Base-by-base conservation (phyloP, 1,284 basidiomycete genomes). In the Spongispora temasekensis region DNA sequence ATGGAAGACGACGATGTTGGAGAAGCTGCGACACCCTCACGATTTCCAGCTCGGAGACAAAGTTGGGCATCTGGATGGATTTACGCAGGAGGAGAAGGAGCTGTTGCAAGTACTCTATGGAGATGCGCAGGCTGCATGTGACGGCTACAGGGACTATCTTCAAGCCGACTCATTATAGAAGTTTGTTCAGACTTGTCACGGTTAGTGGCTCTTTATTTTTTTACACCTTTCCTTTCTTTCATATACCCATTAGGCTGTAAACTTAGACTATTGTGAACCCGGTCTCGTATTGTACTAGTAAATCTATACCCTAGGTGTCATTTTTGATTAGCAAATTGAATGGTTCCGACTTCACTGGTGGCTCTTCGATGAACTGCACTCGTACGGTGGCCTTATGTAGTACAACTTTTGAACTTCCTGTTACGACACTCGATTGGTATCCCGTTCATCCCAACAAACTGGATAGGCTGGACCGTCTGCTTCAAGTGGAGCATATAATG, bases 101-200 rank as follows among this genome's bases (percentile, higher is more conserved):
- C 51, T 66, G 27, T 32, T 66, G 25, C 27, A 53, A 46, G 54
- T 55, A 9, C 64, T 65, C 30, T 64, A 55, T 10, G 40, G 40
- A 0, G 64, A 65, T 17, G 61, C 64, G 19, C 55, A 51, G 31
- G 51, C 59, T 10, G 65, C 59, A 5, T 57, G 57, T 30, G 27
- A 60, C 6, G 59, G 59, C n/a, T 60, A 44, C 50, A 28, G 40
- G n/a, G 35, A 57, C 19, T 56, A 57, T 42, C 32, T 34, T 32
- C 32, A 17, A 10, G 8, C 8, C 13, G 50, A 50, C 25, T 52
- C 37, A 1, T 19, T 37, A 5, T 37, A 9, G 27, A 8, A 15
- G 17, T 53, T 31, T n/a, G n/a, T n/a, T n/a, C n/a, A n/a, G n/a
- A n/a, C n/a, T n/a, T n/a, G n/a, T n/a, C n/a, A n/a, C 13, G 23